Conservation (phyloP, 2,329 filamentous ascomycete genomes). For the Arthroderma sp. region DNA sequence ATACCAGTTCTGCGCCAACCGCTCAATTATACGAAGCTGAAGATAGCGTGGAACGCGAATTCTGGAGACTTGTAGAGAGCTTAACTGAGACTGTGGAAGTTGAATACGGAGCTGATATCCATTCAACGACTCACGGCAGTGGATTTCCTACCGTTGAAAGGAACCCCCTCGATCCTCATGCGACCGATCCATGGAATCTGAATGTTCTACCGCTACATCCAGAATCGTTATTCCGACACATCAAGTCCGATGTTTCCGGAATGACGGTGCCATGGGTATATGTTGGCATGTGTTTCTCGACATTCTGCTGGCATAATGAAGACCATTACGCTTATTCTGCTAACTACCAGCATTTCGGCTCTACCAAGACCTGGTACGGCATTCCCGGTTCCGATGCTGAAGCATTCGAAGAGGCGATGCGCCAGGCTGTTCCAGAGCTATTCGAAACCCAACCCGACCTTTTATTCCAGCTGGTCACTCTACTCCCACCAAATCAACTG, state of each 20-base stretch:
- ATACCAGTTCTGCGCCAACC: slow-evolving; percentile 57
- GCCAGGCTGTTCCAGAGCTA: slow-evolving; percentile 82
- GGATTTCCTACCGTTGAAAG: slow-evolving; percentile 92
- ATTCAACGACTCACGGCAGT: slow-evolving; percentile 94
- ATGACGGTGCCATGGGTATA: slow-evolving; percentile 99
- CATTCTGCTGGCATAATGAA: slow-evolving; percentile 98
- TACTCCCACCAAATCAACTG: slow-evolving; percentile 84
- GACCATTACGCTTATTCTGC: slow-evolving; percentile 97
- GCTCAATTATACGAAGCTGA: slow-evolving; percentile 73
- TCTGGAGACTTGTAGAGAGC: slow-evolving; percentile 90
- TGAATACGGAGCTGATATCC: slow-evolving; percentile 95
- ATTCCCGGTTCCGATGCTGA: slow-evolving; percentile 88
- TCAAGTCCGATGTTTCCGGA: slow-evolving; percentile 95
- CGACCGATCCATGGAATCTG: slow-evolving; percentile 88
- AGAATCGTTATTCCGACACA: slow-evolving; percentile 89
- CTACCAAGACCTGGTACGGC: slow-evolving; percentile 98
- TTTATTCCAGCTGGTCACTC: slow-evolving; percentile 91
- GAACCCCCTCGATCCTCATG: slow-evolving; percentile 74
- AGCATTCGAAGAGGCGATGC: slow-evolving; percentile 93
- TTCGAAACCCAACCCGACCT: slow-evolving; percentile 96
- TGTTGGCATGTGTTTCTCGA: slow-evolving; percentile 98
- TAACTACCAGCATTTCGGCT: slow-evolving; percentile 96
- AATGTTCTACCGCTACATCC: slow-evolving; percentile 82
- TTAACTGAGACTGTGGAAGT: slow-evolving; percentile 94
- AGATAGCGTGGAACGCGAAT: slow-evolving; percentile 90